Percentiles rank a stretch among this genome's conserved stretches.
Evolutionary conservation across 2,329 filamentous ascomycete species (phyloP).

Genomic region (Dendrostoma leiphaemia): DNA sequence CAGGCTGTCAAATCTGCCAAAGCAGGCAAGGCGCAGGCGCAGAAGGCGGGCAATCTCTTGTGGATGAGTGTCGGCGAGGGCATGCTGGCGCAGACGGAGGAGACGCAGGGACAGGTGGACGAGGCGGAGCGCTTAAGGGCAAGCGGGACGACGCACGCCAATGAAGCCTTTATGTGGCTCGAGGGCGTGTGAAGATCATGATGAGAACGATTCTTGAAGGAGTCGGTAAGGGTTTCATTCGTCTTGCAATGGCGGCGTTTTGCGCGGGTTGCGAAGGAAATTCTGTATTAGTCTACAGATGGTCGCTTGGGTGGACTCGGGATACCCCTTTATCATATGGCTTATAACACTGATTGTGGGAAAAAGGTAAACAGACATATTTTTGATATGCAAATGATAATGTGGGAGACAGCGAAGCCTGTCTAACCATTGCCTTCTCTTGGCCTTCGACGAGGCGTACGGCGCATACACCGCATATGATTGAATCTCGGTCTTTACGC

Average conservation of each 20-base stretch:
- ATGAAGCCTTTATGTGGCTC: conserved; percentile 14
- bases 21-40: conserved; percentile 66
- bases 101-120: conserved; percentile 63
- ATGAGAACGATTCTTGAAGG: too few species aligned
- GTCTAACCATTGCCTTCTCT: too few species aligned
- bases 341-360: neutral
- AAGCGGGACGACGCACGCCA: conserved; percentile 18
- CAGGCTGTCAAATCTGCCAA: conserved; percentile 75
- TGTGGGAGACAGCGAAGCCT: too few species aligned
- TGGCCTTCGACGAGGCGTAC: too few species aligned
- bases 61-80: conserved; percentile 81
- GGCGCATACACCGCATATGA: too few species aligned
- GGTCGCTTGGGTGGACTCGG: neutral
- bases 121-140: conserved; percentile 12
- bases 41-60: conserved; percentile 66
- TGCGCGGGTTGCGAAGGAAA: neutral
- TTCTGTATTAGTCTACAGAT: neutral
- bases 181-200: neutral
- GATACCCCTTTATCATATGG: conserved; percentile 3
- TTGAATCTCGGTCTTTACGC: too few species aligned
- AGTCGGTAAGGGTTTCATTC: too few species aligned
- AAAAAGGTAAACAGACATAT: neutral
- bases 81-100: conserved; percentile 73
- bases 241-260: neutral
- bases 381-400: neutral